A percentile compares a stretch with the other conserved stretches of the same genome.
Evolutionary conservation across 805 yeast genomes (phyloP).

Genomic region (Isabelozyma gotoi): DNA sequence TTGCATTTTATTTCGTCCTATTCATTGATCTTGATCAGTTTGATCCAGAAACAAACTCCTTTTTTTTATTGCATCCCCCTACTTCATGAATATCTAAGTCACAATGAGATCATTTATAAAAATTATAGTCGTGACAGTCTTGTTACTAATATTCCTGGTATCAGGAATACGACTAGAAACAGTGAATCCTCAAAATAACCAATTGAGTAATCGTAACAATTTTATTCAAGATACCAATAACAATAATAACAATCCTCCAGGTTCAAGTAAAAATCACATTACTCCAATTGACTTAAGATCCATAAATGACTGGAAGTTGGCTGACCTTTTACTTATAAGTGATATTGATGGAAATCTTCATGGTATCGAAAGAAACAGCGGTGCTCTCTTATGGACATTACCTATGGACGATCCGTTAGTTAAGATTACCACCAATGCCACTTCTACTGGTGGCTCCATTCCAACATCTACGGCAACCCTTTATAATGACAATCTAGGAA

Average conservation of each 20-base stretch:
- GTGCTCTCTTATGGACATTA: conserved; percentile 75
- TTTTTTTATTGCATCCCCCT: neutral
- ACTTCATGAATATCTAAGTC: neutral
- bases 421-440: conserved; percentile 28
- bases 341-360: conserved; percentile 88
- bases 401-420: conserved; percentile 66
- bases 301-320: conserved; percentile 47
- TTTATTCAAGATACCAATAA: conserved; percentile 3
- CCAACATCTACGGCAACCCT: neutral
- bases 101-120: neutral
- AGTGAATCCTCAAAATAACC: conserved; percentile 1
- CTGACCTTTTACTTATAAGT: conserved; percentile 65
- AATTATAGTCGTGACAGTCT: neutral
- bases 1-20: neutral
- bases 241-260: conserved; percentile 5
- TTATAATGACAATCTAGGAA: neutral
- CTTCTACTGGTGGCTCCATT: neutral
- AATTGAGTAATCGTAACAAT: conserved; percentile 1
- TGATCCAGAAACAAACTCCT: too few relatives aligned
- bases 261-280: conserved; percentile 17
- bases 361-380: conserved; percentile 74
- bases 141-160: neutral
- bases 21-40: too few relatives aligned
- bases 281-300: conserved; percentile 37
- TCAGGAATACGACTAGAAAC: conserved; percentile 4